Evolutionary conservation across 305 asterid genomes (phyloP).

Genomic region (Caryopteris hybrid): DNA sequence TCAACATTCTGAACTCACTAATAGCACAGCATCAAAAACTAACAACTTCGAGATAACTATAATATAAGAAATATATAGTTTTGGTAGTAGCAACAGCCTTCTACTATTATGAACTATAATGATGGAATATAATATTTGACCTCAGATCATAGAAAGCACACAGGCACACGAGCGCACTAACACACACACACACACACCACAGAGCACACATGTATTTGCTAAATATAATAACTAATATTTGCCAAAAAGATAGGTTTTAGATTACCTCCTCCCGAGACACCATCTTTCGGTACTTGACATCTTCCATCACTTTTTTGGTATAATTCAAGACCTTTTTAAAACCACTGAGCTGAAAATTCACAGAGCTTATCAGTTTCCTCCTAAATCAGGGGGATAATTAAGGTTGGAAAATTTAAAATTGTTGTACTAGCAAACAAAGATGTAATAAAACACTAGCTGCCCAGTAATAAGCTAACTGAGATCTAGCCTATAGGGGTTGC

Average conservation of each 20-base stretch:
- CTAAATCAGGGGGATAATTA: neutral
- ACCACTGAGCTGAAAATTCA: constrained; percentile 92
- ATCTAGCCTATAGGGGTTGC: neutral
- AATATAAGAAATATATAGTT: constrained; percentile 1
- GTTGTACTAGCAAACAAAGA: constrained; percentile 13
- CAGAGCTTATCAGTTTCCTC: constrained; percentile 21
- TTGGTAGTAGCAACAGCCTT: neutral
- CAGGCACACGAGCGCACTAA: neutral
- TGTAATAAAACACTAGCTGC: neutral
- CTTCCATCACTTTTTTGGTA: constrained; percentile 86
- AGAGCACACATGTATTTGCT: neutral
- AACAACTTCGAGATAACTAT: neutral
- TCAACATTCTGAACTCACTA: neutral
- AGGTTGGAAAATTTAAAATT: neutral
- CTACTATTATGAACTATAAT: no score
- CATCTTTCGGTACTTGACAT: constrained; percentile 77
- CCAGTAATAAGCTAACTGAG: constrained; percentile 6
- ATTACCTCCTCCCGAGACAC: constrained; percentile 97
- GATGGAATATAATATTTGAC: neutral
- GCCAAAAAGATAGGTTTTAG: neutral
- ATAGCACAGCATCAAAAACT: constrained; percentile 3
- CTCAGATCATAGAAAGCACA: neutral
- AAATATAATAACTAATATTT: constrained; percentile 1
- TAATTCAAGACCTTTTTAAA: constrained; percentile 98
- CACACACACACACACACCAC: neutral